Percentiles rank a stretch among this genome's conserved stretches.
These are phyloP conservation scores for Plasmopara muralis DNA, from an alignment of 352 stramenopile species.

Conservation along the genomic window DNA sequence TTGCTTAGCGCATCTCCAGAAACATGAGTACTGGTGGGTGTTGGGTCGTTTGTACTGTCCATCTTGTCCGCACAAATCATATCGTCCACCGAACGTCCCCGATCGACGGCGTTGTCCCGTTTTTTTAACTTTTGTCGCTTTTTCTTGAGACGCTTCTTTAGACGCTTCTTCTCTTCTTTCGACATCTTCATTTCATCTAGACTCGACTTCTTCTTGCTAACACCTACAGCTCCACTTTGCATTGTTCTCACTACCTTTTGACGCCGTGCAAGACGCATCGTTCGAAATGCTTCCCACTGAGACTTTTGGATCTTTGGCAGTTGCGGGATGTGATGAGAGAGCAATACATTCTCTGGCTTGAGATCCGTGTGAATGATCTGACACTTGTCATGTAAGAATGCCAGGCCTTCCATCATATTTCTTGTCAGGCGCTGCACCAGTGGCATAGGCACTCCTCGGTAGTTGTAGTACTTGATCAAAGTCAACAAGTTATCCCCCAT, in stretches of 20 bases:
- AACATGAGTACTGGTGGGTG: constrained; percentile 7
- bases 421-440: constrained; percentile 93
- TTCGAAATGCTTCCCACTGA: constrained; percentile 42
- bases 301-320: constrained; percentile 59
- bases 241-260: constrained; percentile 28
- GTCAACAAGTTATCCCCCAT: constrained; percentile 97
- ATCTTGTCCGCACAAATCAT: no score
- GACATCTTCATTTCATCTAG: constrained; percentile 28
- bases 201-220: constrained; percentile 1
- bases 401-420: constrained; percentile 94
- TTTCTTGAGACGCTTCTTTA: constrained; percentile 93
- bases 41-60: neutral
- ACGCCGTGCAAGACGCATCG: constrained; percentile 31
- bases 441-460: constrained; percentile 93
- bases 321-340: constrained; percentile 75
- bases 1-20: constrained; percentile 16
- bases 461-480: constrained; percentile 99
- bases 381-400: constrained; percentile 97
- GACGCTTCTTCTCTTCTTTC: constrained; percentile 89
- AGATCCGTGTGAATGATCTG: constrained; percentile 99
- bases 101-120: constrained; percentile 9
- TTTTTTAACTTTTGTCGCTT: constrained; percentile 89
- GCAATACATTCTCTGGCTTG: constrained; percentile 98
- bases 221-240: constrained; percentile 1
- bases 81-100: no score